Conservation (phyloP, 305 asterid species). For the Fraxinus sp. region DNA sequence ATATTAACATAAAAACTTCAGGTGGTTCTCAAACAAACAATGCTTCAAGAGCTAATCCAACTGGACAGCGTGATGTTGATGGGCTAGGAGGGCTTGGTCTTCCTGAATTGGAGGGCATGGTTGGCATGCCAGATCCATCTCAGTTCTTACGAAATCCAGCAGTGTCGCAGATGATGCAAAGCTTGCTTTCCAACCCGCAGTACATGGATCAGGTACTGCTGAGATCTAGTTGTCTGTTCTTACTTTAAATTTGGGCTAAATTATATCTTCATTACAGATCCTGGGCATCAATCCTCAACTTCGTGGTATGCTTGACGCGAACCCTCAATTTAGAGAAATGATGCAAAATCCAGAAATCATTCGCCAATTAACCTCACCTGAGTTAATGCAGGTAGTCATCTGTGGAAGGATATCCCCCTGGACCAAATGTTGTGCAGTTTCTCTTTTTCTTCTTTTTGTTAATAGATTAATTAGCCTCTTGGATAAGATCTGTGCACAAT, state of each 20-base stretch:
- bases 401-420: not conserved
- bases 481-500: not conserved
- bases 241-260: conserved; percentile 12
- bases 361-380: conserved; percentile 49
- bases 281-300: conserved; percentile 40
- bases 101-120: conserved; percentile 38
- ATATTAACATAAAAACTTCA: not conserved
- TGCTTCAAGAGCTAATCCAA: conserved; percentile 48
- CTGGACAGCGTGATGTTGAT: conserved; percentile 35
- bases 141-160: conserved; percentile 58
- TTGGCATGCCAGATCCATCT: conserved; percentile 37
- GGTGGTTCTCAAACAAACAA: conserved; percentile 47
- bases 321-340: conserved; percentile 57
- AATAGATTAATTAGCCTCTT: not conserved
- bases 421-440: not conserved
- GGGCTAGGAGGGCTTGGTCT: conserved; percentile 52
- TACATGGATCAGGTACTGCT: conserved; percentile 47
- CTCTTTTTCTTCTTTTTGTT: not conserved
- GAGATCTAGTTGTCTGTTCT: not conserved
- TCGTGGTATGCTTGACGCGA: conserved; percentile 39
- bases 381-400: conserved; percentile 49
- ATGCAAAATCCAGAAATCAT: conserved; percentile 61
- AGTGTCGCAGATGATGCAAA: conserved; percentile 60
- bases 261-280: conserved; percentile 37
- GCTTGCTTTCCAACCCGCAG: conserved; percentile 65